Percentiles rank a stretch among this genome's conserved stretches.
Conservation (phyloP, 2,329 filamentous ascomycete species). For the Chaetomiaceae sp. region DNA sequence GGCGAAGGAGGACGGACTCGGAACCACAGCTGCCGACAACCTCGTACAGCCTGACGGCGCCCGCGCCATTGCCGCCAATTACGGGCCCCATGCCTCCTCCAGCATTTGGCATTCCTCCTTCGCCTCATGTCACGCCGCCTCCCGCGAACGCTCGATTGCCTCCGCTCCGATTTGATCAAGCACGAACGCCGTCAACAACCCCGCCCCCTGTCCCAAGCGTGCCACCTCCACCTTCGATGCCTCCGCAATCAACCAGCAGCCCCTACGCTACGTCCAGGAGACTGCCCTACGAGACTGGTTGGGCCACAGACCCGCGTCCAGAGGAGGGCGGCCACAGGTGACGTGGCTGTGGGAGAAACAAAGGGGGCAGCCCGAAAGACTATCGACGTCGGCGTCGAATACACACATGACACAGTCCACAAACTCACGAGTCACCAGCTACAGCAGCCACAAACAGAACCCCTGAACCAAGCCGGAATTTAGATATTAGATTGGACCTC, state of each 20-base stretch:
- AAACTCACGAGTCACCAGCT: no score
- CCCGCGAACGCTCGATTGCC: constrained; percentile 43
- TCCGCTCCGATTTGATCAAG: constrained; percentile 46
- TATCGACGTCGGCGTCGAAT: no score
- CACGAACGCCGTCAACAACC: constrained; percentile 28
- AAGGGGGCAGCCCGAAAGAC: no score
- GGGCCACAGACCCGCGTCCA: constrained; percentile 32
- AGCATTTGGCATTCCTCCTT: constrained; percentile 35
- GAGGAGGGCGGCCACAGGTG: constrained; percentile 18
- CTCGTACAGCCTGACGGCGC: constrained; percentile 38
- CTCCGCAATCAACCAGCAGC: constrained; percentile 7
- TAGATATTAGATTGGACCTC: background rate
- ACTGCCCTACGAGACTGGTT: constrained; percentile 37
- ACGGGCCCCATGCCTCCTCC: constrained; percentile 36
- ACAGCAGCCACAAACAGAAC: background rate
- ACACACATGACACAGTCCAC: no score
- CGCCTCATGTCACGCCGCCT: constrained; percentile 37
- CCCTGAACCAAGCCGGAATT: background rate
- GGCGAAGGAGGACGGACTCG: constrained; percentile 46
- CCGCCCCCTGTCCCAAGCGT: constrained; percentile 18
- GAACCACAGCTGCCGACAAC: constrained; percentile 40
- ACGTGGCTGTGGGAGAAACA: no score
- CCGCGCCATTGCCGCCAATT: constrained; percentile 40
- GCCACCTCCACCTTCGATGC: constrained; percentile 14
- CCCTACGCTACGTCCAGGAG: constrained; percentile 26